Base-by-base conservation (phyloP, 768 basidiomycete genomes). In the Mycena chlorophos region DNA sequence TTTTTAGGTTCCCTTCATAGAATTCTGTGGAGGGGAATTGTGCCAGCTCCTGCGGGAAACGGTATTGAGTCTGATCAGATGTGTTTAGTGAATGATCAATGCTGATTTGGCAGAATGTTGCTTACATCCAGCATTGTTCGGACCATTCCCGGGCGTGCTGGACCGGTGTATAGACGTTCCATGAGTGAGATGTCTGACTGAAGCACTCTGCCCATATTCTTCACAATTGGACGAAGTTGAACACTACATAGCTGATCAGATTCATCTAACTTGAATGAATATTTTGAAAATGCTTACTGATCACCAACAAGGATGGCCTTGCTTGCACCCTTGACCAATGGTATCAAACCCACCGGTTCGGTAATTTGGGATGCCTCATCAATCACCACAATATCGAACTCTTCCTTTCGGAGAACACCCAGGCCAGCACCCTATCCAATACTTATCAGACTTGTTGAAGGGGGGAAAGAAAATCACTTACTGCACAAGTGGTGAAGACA, bases 301-400 rank as follows among this genome's bases (percentile, higher is more conserved):
- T 88, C 85, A 10, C 87, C 87, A 3, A 88, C 86, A 13, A 88
- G 69, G 4, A 87, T 77, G 0, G 81, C 85, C 46, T 77, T 70
- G 46, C 70, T 67, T 40, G 81, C 78, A 2, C 84, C 86, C 63
- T 88, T 88, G 10, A 86, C 84, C 3, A 88, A 71, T 0, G 87
- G 85, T 28, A 88, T 86, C 30, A 88, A 71, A 0, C 85, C 79
- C 48, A 77, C 78, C 2, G 85, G 82, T 58, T 88, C 87, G 0
- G 85, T 87, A 8, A 88, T 80, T 63, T 87, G 86, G 0, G 85
- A 87, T 0, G 86, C 86, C 60, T 88, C 85, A 63, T 88, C 87
- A 38, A 88, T 84, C 42, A 88, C 69, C 0, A 81, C 84, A 20
- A 82, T 79, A 37, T 81, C 81, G 60, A 87, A 88, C 52, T 83